Conservation (phyloP, 208 protist genomes). For the Herpetomonas samuelpessoai region DNA sequence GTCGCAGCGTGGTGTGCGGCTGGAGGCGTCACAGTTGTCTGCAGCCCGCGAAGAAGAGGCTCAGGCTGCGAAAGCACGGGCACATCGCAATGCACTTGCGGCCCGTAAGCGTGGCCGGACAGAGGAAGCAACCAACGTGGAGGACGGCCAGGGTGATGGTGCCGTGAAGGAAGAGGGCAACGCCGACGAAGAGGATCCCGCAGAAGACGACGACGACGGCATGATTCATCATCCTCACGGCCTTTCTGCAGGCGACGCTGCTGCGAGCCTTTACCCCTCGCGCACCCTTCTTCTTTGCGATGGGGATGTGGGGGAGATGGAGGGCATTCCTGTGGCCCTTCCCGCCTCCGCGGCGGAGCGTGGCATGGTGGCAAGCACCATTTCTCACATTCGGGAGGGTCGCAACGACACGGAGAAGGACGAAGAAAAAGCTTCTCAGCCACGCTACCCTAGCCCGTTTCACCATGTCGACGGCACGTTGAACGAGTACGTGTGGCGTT, state of each 20-base stretch:
- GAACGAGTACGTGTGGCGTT: constrained; percentile 73
- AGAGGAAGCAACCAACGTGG: neutral
- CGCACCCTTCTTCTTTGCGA: constrained; percentile 13
- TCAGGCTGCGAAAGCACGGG: neutral
- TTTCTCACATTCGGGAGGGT: neutral
- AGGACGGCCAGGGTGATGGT: constrained; percentile 19
- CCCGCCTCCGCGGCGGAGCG: constrained; percentile 31
- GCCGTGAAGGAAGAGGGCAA: constrained; percentile 11
- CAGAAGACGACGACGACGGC: neutral
- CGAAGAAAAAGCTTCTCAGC: neutral
- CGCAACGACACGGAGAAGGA: neutral
- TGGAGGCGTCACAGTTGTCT: neutral
- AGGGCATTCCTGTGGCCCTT: constrained; percentile 38
- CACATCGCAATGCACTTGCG: neutral
- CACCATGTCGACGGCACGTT: constrained; percentile 83
- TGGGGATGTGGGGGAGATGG: constrained; percentile 15
- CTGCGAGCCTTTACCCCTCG: constrained; percentile 35
- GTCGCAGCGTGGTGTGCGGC: neutral
- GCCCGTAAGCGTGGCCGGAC: neutral
- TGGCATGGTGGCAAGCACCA: constrained; percentile 18
- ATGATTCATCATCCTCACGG: too few relatives aligned
- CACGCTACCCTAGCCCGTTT: constrained; percentile 76
- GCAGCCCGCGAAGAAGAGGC: constrained; percentile 3
- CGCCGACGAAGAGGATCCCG: neutral
- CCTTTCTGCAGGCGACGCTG: constrained; percentile 8